Conservation (phyloP, 192 early-diverging fungal species). For the Umbelopsis isabellina region DNA sequence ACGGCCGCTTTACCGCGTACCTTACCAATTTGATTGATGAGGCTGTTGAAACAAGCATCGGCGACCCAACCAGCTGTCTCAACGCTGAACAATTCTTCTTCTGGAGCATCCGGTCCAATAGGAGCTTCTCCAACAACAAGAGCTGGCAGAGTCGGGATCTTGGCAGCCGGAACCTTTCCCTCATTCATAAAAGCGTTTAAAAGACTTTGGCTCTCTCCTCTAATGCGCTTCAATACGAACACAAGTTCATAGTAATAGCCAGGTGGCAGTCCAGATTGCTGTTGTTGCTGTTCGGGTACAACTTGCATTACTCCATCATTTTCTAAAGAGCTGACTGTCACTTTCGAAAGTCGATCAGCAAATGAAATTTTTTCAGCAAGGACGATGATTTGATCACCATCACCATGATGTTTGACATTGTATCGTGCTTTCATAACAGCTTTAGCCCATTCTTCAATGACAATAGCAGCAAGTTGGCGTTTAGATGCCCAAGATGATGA, state of each 20-base stretch:
- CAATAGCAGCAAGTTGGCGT: slow-evolving; percentile 72
- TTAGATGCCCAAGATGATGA: slow-evolving; percentile 77
- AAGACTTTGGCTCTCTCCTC: slow-evolving; percentile 66
- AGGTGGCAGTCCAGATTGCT: slow-evolving; percentile 41
- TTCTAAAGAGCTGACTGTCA: slow-evolving; percentile 55
- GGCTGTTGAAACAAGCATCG: slow-evolving; percentile 44
- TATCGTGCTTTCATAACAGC: slow-evolving; percentile 44
- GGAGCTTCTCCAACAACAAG: slow-evolving; percentile 40
- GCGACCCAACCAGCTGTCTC: slow-evolving; percentile 58
- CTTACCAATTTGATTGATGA: slow-evolving; percentile 45
- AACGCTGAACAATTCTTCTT: slow-evolving; percentile 52
- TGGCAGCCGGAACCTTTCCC: slow-evolving; percentile 41
- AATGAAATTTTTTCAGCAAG: slow-evolving; percentile 48
- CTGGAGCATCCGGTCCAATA: slow-evolving; percentile 1
- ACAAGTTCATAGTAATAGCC: slow-evolving; percentile 68
- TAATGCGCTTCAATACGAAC: slow-evolving; percentile 62
- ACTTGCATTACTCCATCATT: slow-evolving; percentile 43
- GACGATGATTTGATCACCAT: slow-evolving; percentile 32
- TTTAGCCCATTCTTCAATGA: slow-evolving; percentile 81
- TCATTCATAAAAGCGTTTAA: slow-evolving; percentile 62
- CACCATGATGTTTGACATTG: slow-evolving; percentile 22
- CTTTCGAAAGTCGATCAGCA: slow-evolving; percentile 56
- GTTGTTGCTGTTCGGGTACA: slow-evolving; percentile 1
- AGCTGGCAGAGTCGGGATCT: slow-evolving; percentile 59
- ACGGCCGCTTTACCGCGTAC: slow-evolving; percentile 40